These are phyloP conservation scores for Plasmodium berghei DNA, from an alignment of 169 alveolate species.

Conservation along the genomic window DNA sequence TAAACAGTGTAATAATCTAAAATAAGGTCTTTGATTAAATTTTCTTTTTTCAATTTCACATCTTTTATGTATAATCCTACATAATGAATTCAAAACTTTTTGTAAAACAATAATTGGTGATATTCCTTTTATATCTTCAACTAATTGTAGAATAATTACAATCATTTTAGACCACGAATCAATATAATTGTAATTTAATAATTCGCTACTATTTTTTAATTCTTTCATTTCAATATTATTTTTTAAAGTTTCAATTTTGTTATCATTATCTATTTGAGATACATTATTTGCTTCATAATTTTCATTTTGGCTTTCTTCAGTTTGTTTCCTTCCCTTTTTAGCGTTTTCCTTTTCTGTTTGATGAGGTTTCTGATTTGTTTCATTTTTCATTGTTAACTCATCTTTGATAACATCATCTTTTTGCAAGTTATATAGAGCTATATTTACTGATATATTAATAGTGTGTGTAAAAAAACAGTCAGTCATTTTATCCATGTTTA, in stretches of 20 bases:
- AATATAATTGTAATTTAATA: conserved; percentile 60
- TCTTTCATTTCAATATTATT: conserved; percentile 22
- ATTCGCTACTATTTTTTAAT: conserved; percentile 29
- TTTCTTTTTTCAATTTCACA: conserved; percentile 32
- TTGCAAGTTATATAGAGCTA: conserved; percentile 56
- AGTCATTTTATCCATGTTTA: conserved; percentile 46
- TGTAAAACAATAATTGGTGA: conserved; percentile 69
- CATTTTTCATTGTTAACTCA: not conserved
- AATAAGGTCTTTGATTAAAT: conserved; percentile 77
- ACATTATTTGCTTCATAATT: not conserved
- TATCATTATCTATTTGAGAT: not conserved
- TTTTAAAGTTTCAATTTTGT: conserved; percentile 4
- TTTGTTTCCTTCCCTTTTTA: not conserved
- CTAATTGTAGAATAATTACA: conserved; percentile 58
- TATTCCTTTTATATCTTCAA: conserved; percentile 32
- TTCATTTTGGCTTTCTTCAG: not conserved
- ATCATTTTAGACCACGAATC: conserved; percentile 72
- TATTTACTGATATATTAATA: conserved; percentile 58
- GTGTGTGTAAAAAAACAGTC: conserved; percentile 41
- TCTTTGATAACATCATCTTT: conserved; percentile 7
- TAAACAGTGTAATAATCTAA: conserved; percentile 67
- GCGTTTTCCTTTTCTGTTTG: not conserved
- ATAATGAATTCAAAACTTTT: conserved; percentile 59
- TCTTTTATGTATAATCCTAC: conserved; percentile 65
- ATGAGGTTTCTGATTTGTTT: not conserved